Evolutionary conservation across 1,284 basidiomycete genomes (phyloP).

Genomic region (Cryptococcus jaspeensis): DNA sequence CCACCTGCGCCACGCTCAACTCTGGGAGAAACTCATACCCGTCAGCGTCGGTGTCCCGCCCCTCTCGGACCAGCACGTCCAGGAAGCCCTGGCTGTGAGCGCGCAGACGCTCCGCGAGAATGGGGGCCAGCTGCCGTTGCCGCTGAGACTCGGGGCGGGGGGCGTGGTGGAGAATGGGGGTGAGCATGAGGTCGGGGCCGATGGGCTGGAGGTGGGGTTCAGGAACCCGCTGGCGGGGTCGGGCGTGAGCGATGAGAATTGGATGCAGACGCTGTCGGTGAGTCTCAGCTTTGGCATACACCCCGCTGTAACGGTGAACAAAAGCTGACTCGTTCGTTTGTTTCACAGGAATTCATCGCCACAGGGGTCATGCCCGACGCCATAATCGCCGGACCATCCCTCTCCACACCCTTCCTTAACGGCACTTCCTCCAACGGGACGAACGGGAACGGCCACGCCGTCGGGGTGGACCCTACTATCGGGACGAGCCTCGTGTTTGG

Average conservation of each 20-base stretch:
- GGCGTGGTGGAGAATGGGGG: slow-evolving; percentile 3
- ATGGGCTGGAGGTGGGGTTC: slow-evolving; percentile 16
- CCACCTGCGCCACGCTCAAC: slow-evolving; percentile 87
- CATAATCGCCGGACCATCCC: slow-evolving; percentile 5
- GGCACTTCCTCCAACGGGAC: background rate
- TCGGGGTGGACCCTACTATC: slow-evolving; percentile 19
- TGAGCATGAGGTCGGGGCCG: slow-evolving; percentile 3
- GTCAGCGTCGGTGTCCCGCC: slow-evolving; percentile 70
- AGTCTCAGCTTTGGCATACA: slow-evolving; percentile 6
- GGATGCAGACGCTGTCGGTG: slow-evolving; percentile 25
- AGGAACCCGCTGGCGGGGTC: slow-evolving; percentile 46
- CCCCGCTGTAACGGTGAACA: background rate
- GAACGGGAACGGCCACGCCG: slow-evolving; percentile 1
- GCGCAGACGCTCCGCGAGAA: slow-evolving; percentile 25
- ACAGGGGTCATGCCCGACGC: slow-evolving; percentile 35
- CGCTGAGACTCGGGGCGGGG: background rate
- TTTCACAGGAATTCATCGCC: slow-evolving; percentile 27
- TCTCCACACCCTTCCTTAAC: background rate
- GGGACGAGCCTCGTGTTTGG: slow-evolving; percentile 41
- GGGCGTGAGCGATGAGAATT: slow-evolving; percentile 43
- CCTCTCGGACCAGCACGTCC: slow-evolving; percentile 62
- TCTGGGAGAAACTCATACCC: slow-evolving; percentile 62
- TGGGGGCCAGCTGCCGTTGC: background rate
- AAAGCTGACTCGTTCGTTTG: background rate
- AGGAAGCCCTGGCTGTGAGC: slow-evolving; percentile 48